phyloP scores from a whole-genome alignment of 306 rosid genomes.

The Castanea crenata region DNA sequence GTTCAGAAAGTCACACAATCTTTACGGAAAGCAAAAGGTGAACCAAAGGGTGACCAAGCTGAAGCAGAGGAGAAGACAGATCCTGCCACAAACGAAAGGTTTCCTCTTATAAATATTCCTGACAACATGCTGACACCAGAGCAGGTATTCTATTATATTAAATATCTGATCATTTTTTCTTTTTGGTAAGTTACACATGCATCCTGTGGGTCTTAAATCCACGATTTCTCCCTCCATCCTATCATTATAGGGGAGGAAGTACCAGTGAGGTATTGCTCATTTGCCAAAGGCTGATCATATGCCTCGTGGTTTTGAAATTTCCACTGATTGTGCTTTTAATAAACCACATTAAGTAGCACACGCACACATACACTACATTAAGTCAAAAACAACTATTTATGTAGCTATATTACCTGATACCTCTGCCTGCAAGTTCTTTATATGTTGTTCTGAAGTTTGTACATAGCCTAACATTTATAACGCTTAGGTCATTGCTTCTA shows the following conservation, averaged over 20 bases:
- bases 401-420: slow-evolving; percentile 2
- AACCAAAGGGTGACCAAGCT: slow-evolving; percentile 65
- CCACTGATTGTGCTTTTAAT: slow-evolving; percentile 4
- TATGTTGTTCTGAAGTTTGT: not conserved
- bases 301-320: slow-evolving; percentile 20
- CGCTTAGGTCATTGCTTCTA: not conserved
- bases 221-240: too few species aligned
- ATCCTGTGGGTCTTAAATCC: too few species aligned
- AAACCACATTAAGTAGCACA: not conserved
- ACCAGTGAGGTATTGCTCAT: too few species aligned
- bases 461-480: not conserved
- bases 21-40: slow-evolving; percentile 87
- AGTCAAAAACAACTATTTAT: not conserved
- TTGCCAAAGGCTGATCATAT: slow-evolving; percentile 10
- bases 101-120: slow-evolving; percentile 71
- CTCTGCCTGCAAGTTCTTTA: slow-evolving; percentile 2
- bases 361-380: not conserved
- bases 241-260: too few species aligned
- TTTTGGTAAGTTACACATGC: too few species aligned
- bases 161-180: slow-evolving; percentile 13
- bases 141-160: slow-evolving; percentile 56
- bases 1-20: slow-evolving; percentile 68
- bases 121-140: slow-evolving; percentile 80
- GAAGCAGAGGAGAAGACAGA: slow-evolving; percentile 73
- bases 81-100: slow-evolving; percentile 49